Percentiles rank a stretch among this genome's conserved stretches.
Conservation (phyloP, 441 rosid species). For the Corymbia calophylla region DNA sequence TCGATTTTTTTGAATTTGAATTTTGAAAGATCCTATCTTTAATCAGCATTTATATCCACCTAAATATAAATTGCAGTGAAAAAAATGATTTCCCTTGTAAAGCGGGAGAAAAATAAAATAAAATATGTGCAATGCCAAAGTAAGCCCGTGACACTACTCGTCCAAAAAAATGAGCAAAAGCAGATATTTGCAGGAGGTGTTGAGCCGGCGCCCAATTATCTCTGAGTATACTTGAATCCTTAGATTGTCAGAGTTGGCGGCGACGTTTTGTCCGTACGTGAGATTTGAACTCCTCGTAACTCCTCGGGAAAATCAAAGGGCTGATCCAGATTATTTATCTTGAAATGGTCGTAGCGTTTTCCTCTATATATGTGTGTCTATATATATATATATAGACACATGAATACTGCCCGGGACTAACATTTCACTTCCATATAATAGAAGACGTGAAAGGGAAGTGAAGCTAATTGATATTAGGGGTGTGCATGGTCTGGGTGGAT, state of each 20-base stretch:
- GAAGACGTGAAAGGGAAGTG: no score
- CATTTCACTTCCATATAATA: no score
- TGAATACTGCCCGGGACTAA: no score
- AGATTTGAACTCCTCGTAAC: background rate
- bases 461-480: no score
- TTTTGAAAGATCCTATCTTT: background rate
- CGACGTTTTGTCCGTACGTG: no score
- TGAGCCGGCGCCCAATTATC: background rate
- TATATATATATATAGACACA: background rate
- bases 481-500: no score
- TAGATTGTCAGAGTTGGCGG: background rate
- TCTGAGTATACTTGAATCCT: background rate
- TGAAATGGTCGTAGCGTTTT: background rate
- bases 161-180: no score
- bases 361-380: background rate
- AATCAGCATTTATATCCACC: background rate
- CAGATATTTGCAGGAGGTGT: background rate
- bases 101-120: background rate
- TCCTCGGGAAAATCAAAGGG: background rate
- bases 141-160: background rate
- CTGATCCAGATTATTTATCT: background rate
- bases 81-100: background rate
- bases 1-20: background rate
- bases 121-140: background rate
- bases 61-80: background rate